These are phyloP conservation scores for Moesziomyces sp. DNA, from an alignment of 1,284 basidiomycete species.

Conservation along the genomic window DNA sequence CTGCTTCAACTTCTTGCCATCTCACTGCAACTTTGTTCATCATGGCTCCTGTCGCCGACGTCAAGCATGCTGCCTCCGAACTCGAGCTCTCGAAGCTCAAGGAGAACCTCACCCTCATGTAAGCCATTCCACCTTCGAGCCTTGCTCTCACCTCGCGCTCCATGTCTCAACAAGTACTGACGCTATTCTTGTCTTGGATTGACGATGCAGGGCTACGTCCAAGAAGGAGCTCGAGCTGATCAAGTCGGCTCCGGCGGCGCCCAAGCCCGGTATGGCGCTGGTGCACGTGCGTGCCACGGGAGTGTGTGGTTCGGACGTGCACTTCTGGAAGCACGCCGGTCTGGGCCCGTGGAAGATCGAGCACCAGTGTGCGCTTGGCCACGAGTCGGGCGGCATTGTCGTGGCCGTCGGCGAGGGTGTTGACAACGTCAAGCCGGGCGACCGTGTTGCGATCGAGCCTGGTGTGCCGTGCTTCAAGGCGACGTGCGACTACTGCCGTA, in stretches of 20 bases:
- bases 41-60: constrained; percentile 49
- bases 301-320: constrained; percentile 68
- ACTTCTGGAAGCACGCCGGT: constrained; percentile 72
- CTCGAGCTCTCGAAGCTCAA: constrained; percentile 47
- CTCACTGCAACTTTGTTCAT: not conserved
- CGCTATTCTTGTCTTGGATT: not conserved
- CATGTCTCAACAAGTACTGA: not conserved
- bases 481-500: constrained; percentile 71
- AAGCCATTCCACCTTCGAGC: constrained; percentile 3
- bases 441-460: constrained; percentile 65
- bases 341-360: constrained; percentile 61
- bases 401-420: constrained; percentile 62
- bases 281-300: constrained; percentile 64
- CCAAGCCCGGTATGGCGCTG: constrained; percentile 61
- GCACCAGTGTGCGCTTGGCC: constrained; percentile 58
- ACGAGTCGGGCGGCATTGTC: constrained; percentile 64
- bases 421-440: constrained; percentile 55
- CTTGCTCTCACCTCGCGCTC: no score
- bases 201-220: constrained; percentile 40
- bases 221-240: constrained; percentile 61
- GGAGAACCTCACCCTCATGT: constrained; percentile 55
- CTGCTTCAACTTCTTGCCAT: not conserved
- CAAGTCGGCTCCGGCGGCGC: constrained; percentile 39
- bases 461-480: constrained; percentile 71
- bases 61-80: constrained; percentile 15